A percentile compares a stretch with the other conserved stretches of the same genome.
Conservation (phyloP, 2,329 filamentous ascomycete species). For the Cordyceps cicadae region DNA sequence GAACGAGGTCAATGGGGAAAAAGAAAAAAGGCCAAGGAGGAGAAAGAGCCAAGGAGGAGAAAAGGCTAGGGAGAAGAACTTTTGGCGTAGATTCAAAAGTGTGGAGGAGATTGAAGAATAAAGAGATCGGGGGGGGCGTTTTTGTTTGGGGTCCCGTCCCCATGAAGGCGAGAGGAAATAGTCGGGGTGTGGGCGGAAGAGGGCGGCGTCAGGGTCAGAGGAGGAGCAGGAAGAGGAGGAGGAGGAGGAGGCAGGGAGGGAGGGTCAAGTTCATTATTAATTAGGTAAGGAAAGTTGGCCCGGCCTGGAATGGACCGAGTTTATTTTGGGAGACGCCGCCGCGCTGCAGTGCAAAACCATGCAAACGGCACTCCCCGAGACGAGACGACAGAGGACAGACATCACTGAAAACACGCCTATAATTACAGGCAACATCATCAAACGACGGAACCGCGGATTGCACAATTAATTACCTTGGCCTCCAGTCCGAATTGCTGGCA, state of each 20-base stretch:
- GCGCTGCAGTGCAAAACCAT: not conserved
- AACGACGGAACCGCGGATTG: not conserved
- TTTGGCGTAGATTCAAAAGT: not conserved
- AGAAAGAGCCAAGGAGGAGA: too few species aligned
- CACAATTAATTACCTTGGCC: not conserved
- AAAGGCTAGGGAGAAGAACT: not conserved
- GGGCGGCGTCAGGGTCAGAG: not conserved
- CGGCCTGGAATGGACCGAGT: not conserved
- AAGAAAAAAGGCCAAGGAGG: not conserved
- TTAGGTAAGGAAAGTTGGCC: conserved; percentile 1
- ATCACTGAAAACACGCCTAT: not conserved
- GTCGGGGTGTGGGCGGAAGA: conserved; percentile 2
- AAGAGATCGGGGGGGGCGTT: conserved; percentile 10
- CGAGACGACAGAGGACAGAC: not conserved
- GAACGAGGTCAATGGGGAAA: not conserved
- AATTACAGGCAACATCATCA: not conserved
- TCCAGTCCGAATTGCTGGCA: not conserved
- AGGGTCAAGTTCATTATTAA: not conserved
- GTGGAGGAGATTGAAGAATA: conserved; percentile 3
- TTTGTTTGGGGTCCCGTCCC: conserved; percentile 6
- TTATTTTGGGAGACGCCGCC: not conserved
- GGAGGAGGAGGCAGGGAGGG: not conserved
- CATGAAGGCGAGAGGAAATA: conserved; percentile 5
- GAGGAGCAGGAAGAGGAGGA: not conserved
- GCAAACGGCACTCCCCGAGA: not conserved